Conservation (phyloP, 768 basidiomycete species). For the Pleurotus platypus region DNA sequence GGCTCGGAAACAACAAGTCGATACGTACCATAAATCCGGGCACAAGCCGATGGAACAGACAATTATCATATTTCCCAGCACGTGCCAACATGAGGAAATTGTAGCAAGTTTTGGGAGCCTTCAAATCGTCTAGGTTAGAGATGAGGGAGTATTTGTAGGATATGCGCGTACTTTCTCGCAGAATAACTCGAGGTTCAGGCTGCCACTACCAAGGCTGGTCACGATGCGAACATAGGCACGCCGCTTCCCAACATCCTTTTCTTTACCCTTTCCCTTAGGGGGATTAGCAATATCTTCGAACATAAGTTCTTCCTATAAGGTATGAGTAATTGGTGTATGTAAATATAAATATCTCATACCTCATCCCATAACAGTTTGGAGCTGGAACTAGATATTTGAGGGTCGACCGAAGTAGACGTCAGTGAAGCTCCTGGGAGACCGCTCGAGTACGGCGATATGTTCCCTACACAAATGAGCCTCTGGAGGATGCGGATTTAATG, state of each 20-base stretch:
- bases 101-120: constrained; percentile 98
- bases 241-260: constrained; percentile 87
- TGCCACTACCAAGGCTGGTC: constrained; percentile 86
- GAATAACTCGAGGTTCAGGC: constrained; percentile 78
- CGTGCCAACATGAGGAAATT: constrained; percentile 95
- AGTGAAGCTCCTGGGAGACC: constrained; percentile 90
- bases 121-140: not conserved
- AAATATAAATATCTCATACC: constrained; percentile 31
- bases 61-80: constrained; percentile 86
- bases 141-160: not conserved
- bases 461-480: constrained; percentile 49
- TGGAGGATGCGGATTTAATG: not conserved
- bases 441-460: constrained; percentile 86
- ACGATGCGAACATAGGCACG: constrained; percentile 95
- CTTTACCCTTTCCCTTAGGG: constrained; percentile 83
- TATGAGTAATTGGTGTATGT: not conserved
- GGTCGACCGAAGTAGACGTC: constrained; percentile 89
- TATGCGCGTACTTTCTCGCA: constrained; percentile 70
- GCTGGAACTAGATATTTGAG: constrained; percentile 43
- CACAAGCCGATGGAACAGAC: constrained; percentile 88
- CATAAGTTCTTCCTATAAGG: constrained; percentile 86
- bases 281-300: constrained; percentile 88
- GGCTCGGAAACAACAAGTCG: not conserved
- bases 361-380: constrained; percentile 96
- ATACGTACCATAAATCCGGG: constrained; percentile 87